Percentiles rank a stretch among this genome's conserved stretches.
Conservation (phyloP, 768 basidiomycete species). For the Galerina sulciceps region DNA sequence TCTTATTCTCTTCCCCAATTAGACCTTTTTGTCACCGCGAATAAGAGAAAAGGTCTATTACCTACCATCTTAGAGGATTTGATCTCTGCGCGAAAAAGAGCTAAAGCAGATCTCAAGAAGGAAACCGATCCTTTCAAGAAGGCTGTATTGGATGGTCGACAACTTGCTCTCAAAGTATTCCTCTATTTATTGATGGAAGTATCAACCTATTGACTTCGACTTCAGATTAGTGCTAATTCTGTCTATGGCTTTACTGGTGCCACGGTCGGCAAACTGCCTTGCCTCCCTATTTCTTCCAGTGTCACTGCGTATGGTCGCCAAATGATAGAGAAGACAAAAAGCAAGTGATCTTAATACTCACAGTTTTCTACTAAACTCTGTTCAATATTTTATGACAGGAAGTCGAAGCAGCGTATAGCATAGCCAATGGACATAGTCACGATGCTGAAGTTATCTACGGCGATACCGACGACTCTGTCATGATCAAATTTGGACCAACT, state of each 20-base stretch:
- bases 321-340: conserved; percentile 95
- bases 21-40: conserved; percentile 86
- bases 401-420: conserved; percentile 87
- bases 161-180: conserved; percentile 89
- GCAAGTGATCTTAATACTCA: conserved; percentile 50
- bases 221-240: conserved; percentile 95
- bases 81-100: conserved; percentile 90
- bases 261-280: conserved; percentile 95
- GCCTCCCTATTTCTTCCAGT: conserved; percentile 94
- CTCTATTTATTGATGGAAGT: neutral
- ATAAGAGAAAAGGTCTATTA: conserved; percentile 83
- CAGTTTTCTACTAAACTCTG: neutral
- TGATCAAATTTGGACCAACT: conserved; percentile 94
- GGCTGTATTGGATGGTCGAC: conserved; percentile 96
- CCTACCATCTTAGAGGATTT: conserved; percentile 94
- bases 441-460: conserved; percentile 97
- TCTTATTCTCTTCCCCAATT: neutral
- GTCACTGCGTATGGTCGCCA: conserved; percentile 95
- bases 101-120: conserved; percentile 94
- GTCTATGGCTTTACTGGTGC: conserved; percentile 99
- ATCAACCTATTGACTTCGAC: neutral
- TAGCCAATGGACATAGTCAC: conserved; percentile 82
- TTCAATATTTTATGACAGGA: conserved; percentile 46
- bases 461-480: conserved; percentile 99
- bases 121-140: conserved; percentile 97